phyloP scores from a whole-genome alignment of 2,329 filamentous ascomycete genomes.

The Arthrobotrys entomopaga region DNA sequence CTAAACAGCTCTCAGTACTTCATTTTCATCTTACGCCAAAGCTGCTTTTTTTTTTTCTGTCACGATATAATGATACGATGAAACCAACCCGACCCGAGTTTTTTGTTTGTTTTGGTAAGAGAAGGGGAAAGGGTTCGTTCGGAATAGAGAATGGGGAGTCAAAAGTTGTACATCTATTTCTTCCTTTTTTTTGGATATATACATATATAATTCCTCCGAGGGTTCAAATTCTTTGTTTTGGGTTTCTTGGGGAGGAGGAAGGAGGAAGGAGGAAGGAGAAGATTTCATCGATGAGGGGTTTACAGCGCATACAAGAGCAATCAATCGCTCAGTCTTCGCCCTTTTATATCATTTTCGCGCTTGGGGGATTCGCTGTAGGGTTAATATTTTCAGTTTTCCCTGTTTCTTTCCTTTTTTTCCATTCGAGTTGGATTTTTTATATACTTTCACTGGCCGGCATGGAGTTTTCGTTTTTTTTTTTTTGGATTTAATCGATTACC shows the following conservation, averaged over 20 bases:
- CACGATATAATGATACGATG: constrained; percentile 45
- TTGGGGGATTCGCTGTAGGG: constrained; percentile 39
- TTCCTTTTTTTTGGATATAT: neutral
- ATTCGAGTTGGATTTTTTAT: no score
- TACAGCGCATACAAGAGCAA: constrained; percentile 18
- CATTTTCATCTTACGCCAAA: constrained; percentile 10
- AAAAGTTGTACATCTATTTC: constrained; percentile 51
- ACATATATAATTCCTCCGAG: constrained; percentile 3
- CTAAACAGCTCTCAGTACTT: constrained; percentile 8
- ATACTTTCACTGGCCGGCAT: constrained; percentile 38
- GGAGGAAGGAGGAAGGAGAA: neutral
- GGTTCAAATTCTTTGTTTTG: neutral
- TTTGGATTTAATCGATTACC: constrained; percentile 12
- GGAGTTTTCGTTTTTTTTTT: constrained; percentile 50
- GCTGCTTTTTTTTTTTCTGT: constrained; percentile 9
- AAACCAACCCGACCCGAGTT: constrained; percentile 31
- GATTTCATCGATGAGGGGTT: neutral
- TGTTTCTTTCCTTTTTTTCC: constrained; percentile 4
- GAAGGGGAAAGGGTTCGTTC: constrained; percentile 20
- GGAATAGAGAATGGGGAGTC: constrained; percentile 40
- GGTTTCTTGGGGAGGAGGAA: constrained; percentile 12
- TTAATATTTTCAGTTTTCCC: constrained; percentile 29
- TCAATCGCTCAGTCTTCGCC: constrained; percentile 12
- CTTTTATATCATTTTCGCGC: constrained; percentile 7
- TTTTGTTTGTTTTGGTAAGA: constrained; percentile 21